A percentile compares a stretch with the other conserved stretches of the same genome.
Evolutionary conservation across 352 stramenopile genomes (phyloP).

Genomic region (Globisporangium radiosum): DNA sequence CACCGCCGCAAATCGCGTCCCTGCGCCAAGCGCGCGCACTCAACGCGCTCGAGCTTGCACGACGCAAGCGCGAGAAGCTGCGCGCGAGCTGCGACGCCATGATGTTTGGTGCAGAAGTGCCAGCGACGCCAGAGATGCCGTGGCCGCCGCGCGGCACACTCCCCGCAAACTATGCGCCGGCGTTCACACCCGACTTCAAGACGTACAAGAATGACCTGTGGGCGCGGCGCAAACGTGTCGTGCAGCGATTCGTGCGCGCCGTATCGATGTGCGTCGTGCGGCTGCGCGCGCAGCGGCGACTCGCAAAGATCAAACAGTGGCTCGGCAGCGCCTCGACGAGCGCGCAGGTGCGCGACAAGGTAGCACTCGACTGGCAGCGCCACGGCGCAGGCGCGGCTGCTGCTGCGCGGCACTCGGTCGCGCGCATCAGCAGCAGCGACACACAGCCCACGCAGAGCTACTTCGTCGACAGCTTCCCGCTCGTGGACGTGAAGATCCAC

Average conservation of each 20-base stretch:
- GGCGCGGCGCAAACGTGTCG: conserved; percentile 53
- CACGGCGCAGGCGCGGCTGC: conserved; percentile 5
- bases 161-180: conserved; percentile 31
- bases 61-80: conserved; percentile 36
- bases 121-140: conserved; percentile 16
- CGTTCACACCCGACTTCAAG: conserved; percentile 67
- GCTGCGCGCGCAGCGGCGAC: conserved; percentile 45
- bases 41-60: conserved; percentile 21
- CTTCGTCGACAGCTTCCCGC: conserved; percentile 49
- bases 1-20: conserved; percentile 29
- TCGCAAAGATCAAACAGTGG: conserved; percentile 51
- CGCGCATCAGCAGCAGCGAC: too few relatives aligned
- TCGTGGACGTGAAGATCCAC: conserved; percentile 53
- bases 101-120: conserved; percentile 25
- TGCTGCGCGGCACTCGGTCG: not conserved
- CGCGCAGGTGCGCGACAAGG: conserved; percentile 48
- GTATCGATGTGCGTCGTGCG: conserved; percentile 74
- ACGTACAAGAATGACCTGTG: conserved; percentile 86
- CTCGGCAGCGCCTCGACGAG: conserved; percentile 38
- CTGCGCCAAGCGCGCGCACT: conserved; percentile 45
- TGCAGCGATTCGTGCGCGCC: conserved; percentile 59
- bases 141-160: conserved; percentile 27
- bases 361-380: conserved; percentile 44
- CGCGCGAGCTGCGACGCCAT: conserved; percentile 31
- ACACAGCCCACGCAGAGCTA: not conserved